phyloP scores from a whole-genome alignment of 2,329 filamentous ascomycete species.

The Scleromitrula shiraiana region DNA sequence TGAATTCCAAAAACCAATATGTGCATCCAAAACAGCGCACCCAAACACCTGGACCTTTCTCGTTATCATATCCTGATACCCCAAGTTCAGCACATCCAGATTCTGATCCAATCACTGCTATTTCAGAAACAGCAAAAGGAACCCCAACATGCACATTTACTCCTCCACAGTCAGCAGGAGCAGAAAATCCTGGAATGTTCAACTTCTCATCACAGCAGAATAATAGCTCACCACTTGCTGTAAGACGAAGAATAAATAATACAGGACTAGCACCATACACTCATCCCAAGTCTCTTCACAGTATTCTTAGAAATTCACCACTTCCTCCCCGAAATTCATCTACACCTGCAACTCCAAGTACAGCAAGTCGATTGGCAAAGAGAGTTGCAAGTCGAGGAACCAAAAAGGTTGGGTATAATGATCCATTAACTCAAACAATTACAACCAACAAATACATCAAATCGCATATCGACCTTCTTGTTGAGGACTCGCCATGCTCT shows the following conservation, averaged over 20 bases:
- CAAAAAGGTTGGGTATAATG: constrained; percentile 51
- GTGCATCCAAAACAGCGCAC: constrained; percentile 25
- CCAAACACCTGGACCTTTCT: constrained; percentile 28
- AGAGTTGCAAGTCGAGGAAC: constrained; percentile 42
- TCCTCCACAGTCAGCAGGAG: constrained; percentile 28
- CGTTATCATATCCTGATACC: constrained; percentile 28
- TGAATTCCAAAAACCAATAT: constrained; percentile 16
- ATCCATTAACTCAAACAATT: constrained; percentile 55
- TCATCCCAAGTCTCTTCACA: constrained; percentile 50
- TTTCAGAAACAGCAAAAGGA: constrained; percentile 14
- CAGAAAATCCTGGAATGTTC: constrained; percentile 20
- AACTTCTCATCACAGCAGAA: constrained; percentile 21
- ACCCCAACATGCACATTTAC: constrained; percentile 25
- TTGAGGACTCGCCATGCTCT: constrained; percentile 39
- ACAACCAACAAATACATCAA: constrained; percentile 53
- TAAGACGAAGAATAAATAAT: constrained; percentile 33
- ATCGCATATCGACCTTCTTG: constrained; percentile 55
- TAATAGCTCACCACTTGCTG: constrained; percentile 32
- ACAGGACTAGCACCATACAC: constrained; percentile 43
- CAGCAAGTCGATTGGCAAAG: constrained; percentile 45
- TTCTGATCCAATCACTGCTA: constrained; percentile 17
- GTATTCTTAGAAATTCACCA: constrained; percentile 59
- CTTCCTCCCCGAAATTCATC: constrained; percentile 44
- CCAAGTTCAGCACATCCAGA: constrained; percentile 24
- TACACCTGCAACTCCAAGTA: constrained; percentile 43